Conservation (phyloP, 768 basidiomycete species). For the Leccinum truebloodii region DNA sequence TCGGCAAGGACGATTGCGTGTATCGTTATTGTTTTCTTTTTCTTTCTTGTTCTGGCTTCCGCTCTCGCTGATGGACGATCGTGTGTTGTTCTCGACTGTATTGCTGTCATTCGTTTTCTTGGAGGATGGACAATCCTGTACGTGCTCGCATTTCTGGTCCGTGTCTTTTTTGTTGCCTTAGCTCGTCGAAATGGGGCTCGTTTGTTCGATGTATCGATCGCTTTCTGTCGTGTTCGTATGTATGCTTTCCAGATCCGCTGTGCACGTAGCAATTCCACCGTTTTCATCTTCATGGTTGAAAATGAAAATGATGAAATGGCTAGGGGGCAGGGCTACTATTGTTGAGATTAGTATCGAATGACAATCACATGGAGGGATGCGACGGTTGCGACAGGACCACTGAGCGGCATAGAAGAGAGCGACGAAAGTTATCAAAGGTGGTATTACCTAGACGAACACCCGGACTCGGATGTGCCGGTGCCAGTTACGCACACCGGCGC, state of each 20-base stretch:
- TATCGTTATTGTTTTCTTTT: neutral
- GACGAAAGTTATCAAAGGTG: no score
- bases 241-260: neutral
- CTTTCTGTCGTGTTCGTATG: neutral
- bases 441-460: no score
- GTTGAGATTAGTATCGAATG: no score
- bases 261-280: no score
- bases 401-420: no score
- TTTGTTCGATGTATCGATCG: slow-evolving; percentile 7
- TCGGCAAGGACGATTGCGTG: neutral
- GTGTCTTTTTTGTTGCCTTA: neutral
- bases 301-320: neutral
- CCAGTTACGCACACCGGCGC: no score
- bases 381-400: no score
- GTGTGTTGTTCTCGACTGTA: slow-evolving; percentile 6
- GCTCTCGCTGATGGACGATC: neutral
- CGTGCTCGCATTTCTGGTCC: slow-evolving; percentile 1
- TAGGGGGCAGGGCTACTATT: no score
- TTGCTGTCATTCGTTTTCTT: slow-evolving; percentile 5
- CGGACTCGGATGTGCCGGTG: no score
- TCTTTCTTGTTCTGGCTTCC: neutral
- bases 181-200: neutral
- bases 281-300: neutral
- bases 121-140: slow-evolving; percentile 3
- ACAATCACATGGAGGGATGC: no score